These are phyloP conservation scores for Yamadazyma buinensis DNA, from an alignment of 1,139 yeast genomes.

Conservation along the genomic window DNA sequence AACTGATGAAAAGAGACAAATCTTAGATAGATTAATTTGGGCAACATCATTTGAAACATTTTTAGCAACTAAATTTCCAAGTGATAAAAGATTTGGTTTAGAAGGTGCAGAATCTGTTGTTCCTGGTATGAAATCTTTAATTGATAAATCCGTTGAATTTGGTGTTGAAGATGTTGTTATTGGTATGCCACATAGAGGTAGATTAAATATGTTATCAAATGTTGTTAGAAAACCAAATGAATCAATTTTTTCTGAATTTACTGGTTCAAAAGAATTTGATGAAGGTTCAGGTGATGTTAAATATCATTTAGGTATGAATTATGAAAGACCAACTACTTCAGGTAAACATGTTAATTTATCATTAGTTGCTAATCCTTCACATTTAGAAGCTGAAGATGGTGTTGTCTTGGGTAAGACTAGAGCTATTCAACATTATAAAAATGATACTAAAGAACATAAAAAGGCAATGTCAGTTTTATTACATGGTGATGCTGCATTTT, in stretches of 20 bases:
- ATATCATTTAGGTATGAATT: constrained; percentile 99
- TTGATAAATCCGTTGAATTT: constrained; percentile 87
- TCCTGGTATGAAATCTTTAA: constrained; percentile 95
- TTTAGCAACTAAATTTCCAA: constrained; percentile 92
- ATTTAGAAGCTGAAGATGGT: constrained; percentile 98
- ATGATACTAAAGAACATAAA: constrained; percentile 74
- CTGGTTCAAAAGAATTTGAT: constrained; percentile 81
- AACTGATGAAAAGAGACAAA: constrained; percentile 90
- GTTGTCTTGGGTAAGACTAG: constrained; percentile 97
- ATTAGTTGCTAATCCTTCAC: constrained; percentile 97
- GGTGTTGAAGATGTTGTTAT: constrained; percentile 96
- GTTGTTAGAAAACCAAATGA: constrained; percentile 98
- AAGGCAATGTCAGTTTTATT: constrained; percentile 90
- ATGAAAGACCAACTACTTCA: constrained; percentile 96
- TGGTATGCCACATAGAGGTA: constrained; percentile 99
- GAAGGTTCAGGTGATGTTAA: constrained; percentile 99
- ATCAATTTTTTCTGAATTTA: constrained; percentile 92
- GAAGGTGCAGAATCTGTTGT: constrained; percentile 98
- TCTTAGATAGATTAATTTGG: constrained; percentile 96
- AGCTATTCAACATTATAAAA: constrained; percentile 90
- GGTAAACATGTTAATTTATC: constrained; percentile 96
- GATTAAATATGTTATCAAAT: constrained; percentile 94
- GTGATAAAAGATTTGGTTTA: constrained; percentile 96
- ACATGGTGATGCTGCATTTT: constrained; percentile 99
- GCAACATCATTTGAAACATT: constrained; percentile 90